Base-by-base conservation (phyloP, 225 moss, liverwort and hornwort genomes). In the Straminergon stramineum region DNA sequence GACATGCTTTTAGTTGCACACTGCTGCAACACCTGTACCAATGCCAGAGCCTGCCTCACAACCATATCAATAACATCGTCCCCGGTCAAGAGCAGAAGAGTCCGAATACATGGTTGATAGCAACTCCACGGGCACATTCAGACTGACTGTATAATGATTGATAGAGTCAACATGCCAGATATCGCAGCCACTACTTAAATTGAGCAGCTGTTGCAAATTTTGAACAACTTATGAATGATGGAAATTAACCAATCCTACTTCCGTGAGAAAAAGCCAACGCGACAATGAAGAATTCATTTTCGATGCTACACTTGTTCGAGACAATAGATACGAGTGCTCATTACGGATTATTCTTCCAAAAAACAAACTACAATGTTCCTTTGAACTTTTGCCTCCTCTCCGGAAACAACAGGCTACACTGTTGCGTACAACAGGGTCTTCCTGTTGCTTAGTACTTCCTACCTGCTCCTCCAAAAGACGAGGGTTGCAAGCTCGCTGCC, bases 401-500 rank as follows among this genome's bases (percentile, higher is more conserved):
- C 69, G 81, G 53, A 74, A 86, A 81, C 89, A 81, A 82, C 77
- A 87, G 45, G 71, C 53, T 84, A n/a, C 53, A 89, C 52, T 81
- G 63, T 48, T 81, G 89, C 63, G 62, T 76, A 81, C 45, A 55
- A 87, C 56, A 17, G 68, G 76, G 61, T 69, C 84, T 91, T 65
- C 87, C 73, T 45, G 63, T 68, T 91, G 82, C 71, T 58, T 37
- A 53, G n/a, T 85, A 77, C 81, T 87, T 83, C 87, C 62, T 93
- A 93, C 97, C 96, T 97, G 96, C 87, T 96, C 96, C 92, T 96
- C 96, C 86, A 95, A 89, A 80, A 93, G 91, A 87, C 90, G 93
- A 75, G 95, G 94, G 81, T 92, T 94, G 62, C 93, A 90, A 75
- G 94, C 93, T 90, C 93, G 89, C 75, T 91, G 94, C 74, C 95